Evolutionary conservation across 140 eudicot species (phyloP).

Genomic region (Bidens hawaiensis): DNA sequence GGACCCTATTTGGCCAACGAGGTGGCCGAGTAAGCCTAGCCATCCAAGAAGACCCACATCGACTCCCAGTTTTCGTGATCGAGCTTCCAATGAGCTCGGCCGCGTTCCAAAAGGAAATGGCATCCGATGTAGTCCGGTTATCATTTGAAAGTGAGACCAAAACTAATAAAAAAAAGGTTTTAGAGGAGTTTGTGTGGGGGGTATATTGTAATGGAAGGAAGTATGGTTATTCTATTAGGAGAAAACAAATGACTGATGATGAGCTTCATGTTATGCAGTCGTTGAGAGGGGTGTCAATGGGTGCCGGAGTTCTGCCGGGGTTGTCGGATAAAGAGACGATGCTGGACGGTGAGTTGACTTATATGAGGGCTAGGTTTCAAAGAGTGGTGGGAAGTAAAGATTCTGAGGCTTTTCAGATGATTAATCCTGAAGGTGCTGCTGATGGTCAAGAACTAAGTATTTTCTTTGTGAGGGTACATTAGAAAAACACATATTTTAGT

Average conservation of each 20-base stretch:
- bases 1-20: constrained; percentile 38
- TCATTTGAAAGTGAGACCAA: constrained; percentile 43
- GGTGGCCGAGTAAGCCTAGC: constrained; percentile 39
- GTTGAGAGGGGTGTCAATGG: constrained; percentile 40
- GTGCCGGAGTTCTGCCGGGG: constrained; percentile 43
- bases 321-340: constrained; percentile 25
- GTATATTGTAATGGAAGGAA: constrained; percentile 48
- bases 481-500: background rate
- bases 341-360: constrained; percentile 43
- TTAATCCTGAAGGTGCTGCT: constrained; percentile 41
- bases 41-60: constrained; percentile 42
- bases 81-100: constrained; percentile 39
- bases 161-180: constrained; percentile 30
- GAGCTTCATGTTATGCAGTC: constrained; percentile 34
- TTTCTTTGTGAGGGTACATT: constrained; percentile 43
- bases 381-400: constrained; percentile 50
- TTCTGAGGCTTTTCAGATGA: constrained; percentile 49
- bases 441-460: constrained; percentile 52
- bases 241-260: constrained; percentile 35
- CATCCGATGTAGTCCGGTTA: constrained; percentile 31
- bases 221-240: constrained; percentile 34
- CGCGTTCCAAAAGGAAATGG: constrained; percentile 38
- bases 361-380: constrained; percentile 45
- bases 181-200: constrained; percentile 43
- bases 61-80: constrained; percentile 36